phyloP scores from a whole-genome alignment of 2,329 filamentous ascomycete species.

The Chrysosporium keratinophilum region DNA sequence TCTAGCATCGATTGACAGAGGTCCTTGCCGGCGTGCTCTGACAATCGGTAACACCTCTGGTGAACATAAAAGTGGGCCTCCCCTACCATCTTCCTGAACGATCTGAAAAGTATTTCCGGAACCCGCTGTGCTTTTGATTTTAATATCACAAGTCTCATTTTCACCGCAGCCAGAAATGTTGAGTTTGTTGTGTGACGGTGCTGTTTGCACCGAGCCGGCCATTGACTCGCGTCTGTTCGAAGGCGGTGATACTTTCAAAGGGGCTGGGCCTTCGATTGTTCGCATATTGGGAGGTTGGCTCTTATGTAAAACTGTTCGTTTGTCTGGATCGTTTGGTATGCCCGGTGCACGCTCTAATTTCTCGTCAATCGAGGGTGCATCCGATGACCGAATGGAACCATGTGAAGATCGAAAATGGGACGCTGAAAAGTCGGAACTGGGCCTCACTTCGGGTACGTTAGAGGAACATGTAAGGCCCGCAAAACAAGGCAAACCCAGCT shows the following conservation, averaged over 20 bases:
- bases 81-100: conserved; percentile 36
- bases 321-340: neutral
- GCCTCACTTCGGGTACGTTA: neutral
- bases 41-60: conserved; percentile 34
- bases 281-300: neutral
- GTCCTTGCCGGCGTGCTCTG: conserved; percentile 36
- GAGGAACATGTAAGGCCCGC: neutral
- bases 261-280: neutral
- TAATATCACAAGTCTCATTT: neutral
- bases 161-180: neutral
- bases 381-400: neutral
- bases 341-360: neutral
- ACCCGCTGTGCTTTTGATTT: conserved; percentile 21
- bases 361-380: neutral
- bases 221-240: neutral
- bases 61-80: conserved; percentile 31
- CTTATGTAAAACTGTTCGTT: neutral
- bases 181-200: neutral
- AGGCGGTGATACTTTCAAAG: neutral
- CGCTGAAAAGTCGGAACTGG: neutral
- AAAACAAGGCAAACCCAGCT: neutral
- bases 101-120: conserved; percentile 31
- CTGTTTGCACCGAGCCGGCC: neutral
- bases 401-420: neutral
- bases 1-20: conserved; percentile 30